These are phyloP conservation scores for Rugosomyces carneus DNA, from an alignment of 1,284 basidiomycete species.

Conservation along the genomic window DNA sequence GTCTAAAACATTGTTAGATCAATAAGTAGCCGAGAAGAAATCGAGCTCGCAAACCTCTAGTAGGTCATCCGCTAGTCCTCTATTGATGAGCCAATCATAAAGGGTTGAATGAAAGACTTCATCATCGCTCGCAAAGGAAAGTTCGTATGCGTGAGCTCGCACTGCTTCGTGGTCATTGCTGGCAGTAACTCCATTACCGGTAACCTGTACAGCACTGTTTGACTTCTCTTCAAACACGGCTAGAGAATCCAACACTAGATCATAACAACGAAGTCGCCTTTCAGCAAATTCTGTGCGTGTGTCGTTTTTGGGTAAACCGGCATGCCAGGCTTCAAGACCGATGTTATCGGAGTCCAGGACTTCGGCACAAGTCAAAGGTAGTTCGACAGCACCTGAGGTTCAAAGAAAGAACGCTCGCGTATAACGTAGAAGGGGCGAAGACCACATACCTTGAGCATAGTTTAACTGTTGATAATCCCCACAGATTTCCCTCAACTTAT, in stretches of 20 bases:
- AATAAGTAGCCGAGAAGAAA: neutral
- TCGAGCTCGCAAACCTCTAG: conserved; percentile 62
- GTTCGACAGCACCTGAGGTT: conserved; percentile 69
- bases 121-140: conserved; percentile 82
- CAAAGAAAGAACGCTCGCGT: neutral
- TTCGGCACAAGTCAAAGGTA: conserved; percentile 82
- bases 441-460: conserved; percentile 67
- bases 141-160: conserved; percentile 69
- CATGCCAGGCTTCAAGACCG: conserved; percentile 75
- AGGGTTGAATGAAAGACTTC: conserved; percentile 92
- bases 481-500: conserved; percentile 80
- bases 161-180: conserved; percentile 58
- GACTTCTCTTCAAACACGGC: conserved; percentile 71
- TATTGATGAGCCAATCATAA: conserved; percentile 89
- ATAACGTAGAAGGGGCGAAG: too few relatives aligned
- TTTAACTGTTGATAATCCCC: conserved; percentile 82
- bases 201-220: conserved; percentile 20
- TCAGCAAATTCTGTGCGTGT: conserved; percentile 55
- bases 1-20: conserved; percentile 41
- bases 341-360: conserved; percentile 74
- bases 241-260: conserved; percentile 77
- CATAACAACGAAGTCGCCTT: conserved; percentile 73
- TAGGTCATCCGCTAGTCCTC: conserved; percentile 81
- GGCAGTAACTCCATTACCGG: conserved; percentile 22
- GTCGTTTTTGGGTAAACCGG: conserved; percentile 59